Conservation (phyloP, 495 filamentous ascomycete genomes). For the Annulohypoxylon bovei region DNA sequence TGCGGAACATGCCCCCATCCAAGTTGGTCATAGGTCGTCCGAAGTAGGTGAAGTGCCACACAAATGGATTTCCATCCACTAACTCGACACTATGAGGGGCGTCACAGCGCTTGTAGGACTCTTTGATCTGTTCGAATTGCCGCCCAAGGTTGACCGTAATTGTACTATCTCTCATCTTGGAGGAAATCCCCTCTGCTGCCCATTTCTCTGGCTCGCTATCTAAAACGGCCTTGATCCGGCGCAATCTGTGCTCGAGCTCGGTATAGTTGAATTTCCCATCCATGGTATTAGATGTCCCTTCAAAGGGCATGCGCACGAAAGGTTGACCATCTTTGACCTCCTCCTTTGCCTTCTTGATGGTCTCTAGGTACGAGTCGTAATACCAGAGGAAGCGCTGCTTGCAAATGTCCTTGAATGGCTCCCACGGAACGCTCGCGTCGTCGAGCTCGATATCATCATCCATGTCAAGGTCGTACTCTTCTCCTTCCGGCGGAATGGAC, state of each 20-base stretch:
- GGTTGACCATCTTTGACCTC: slow-evolving; percentile 66
- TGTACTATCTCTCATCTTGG: slow-evolving; percentile 72
- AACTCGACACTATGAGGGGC: slow-evolving; percentile 78
- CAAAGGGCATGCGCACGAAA: slow-evolving; percentile 88
- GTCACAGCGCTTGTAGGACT: slow-evolving; percentile 73
- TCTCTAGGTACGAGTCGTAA: slow-evolving; percentile 81
- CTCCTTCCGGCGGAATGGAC: slow-evolving; percentile 54
- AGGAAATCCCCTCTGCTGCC: slow-evolving; percentile 70
- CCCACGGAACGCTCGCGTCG: slow-evolving; percentile 64
- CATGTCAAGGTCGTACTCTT: slow-evolving; percentile 62
- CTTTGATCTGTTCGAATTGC: slow-evolving; percentile 84
- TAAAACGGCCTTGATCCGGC: slow-evolving; percentile 70
- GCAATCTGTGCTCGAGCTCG: slow-evolving; percentile 74
- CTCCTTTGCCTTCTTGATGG: slow-evolving; percentile 70
- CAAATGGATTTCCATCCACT: slow-evolving; percentile 74
- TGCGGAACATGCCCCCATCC: slow-evolving; percentile 88
- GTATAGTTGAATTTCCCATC: slow-evolving; percentile 86
- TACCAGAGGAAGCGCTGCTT: slow-evolving; percentile 98
- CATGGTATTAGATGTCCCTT: slow-evolving; percentile 82
- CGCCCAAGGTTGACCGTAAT: slow-evolving; percentile 83
- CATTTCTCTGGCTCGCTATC: slow-evolving; percentile 77
- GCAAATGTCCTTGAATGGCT: slow-evolving; percentile 88
- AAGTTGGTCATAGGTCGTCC: slow-evolving; percentile 92
- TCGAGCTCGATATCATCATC: slow-evolving; percentile 55
- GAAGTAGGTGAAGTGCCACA: slow-evolving; percentile 79